Evolutionary conservation across 768 basidiomycete genomes (phyloP).

Genomic region (Rhodotorula diobovata): DNA sequence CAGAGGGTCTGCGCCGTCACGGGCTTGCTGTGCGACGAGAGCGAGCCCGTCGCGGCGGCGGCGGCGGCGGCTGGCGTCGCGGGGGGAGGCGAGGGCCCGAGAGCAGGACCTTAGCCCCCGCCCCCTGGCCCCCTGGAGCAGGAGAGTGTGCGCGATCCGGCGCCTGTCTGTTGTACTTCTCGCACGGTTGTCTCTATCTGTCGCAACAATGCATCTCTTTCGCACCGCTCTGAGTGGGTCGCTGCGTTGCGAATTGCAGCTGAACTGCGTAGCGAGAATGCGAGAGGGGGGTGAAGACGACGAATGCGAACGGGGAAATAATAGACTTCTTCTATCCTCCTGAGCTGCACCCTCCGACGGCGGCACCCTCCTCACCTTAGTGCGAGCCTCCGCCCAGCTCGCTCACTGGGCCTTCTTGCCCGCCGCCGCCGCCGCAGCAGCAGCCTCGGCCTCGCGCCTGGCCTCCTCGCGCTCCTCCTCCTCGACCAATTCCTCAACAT

Average conservation of each 20-base stretch:
- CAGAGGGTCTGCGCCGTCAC: slow-evolving; percentile 32
- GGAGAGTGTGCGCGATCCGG: too few relatives aligned
- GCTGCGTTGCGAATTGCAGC: too few relatives aligned
- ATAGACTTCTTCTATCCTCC: too few relatives aligned
- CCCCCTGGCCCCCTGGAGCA: too few relatives aligned
- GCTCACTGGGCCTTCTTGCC: slow-evolving; percentile 19
- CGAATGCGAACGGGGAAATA: too few relatives aligned
- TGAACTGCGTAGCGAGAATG: too few relatives aligned
- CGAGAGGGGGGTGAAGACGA: background rate
- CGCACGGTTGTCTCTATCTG: background rate
- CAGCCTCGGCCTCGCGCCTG: background rate
- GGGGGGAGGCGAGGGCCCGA: too few relatives aligned
- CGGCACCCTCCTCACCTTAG: too few relatives aligned
- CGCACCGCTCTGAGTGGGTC: too few relatives aligned
- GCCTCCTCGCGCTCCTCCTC: slow-evolving; percentile 14
- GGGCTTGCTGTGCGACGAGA: slow-evolving; percentile 31
- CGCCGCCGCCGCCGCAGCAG: too few relatives aligned
- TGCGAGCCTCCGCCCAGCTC: too few relatives aligned
- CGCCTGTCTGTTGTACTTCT: background rate
- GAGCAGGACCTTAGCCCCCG: background rate
- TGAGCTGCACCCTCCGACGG: too few relatives aligned
- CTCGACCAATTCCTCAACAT: slow-evolving; percentile 18
- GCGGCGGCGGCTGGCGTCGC: background rate
- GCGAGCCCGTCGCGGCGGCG: background rate
- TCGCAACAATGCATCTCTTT: background rate